Percentiles rank a stretch among this genome's conserved stretches.
phyloP scores from a whole-genome alignment of 805 yeast genomes.

The Candida michaelii region DNA sequence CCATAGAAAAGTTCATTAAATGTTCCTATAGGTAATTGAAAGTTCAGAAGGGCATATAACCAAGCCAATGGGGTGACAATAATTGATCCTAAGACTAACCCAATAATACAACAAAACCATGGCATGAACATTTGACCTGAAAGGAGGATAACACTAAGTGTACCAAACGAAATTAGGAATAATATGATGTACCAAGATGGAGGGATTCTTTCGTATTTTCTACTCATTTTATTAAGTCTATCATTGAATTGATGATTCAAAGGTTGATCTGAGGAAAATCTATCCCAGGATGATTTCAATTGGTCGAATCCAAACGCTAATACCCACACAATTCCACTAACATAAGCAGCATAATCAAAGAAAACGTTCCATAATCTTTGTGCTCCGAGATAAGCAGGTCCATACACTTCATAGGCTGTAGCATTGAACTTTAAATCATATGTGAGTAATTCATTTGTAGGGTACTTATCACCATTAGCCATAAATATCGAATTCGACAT shows the following conservation, averaged over 20 bases:
- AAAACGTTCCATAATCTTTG: constrained; percentile 52
- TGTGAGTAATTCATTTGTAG: constrained; percentile 42
- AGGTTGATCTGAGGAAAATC: constrained; percentile 7
- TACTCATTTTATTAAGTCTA: constrained; percentile 41
- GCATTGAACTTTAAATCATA: constrained; percentile 38
- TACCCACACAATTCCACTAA: constrained; percentile 50
- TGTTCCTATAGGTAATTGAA: constrained; percentile 53
- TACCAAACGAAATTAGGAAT: constrained; percentile 35
- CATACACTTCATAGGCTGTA: constrained; percentile 46
- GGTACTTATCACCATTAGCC: constrained; percentile 40
- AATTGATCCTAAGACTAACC: constrained; percentile 42
- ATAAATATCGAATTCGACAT: constrained; percentile 48
- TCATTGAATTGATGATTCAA: constrained; percentile 31
- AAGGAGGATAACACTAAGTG: constrained; percentile 32
- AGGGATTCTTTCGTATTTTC: constrained; percentile 44
- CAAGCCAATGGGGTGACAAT: constrained; percentile 51
- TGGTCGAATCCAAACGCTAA: constrained; percentile 34
- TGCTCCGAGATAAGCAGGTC: constrained; percentile 48
- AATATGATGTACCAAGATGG: constrained; percentile 39
- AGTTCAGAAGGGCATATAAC: constrained; percentile 50
- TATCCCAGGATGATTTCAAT: constrained; percentile 17
- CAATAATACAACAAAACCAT: constrained; percentile 46
- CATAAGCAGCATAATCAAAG: constrained; percentile 53
- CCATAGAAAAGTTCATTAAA: constrained; percentile 53
- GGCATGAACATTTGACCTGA: constrained; percentile 39